Evolutionary conservation across 2,329 filamentous ascomycete genomes (phyloP).

Genomic region (Colletotrichum zoysiae): DNA sequence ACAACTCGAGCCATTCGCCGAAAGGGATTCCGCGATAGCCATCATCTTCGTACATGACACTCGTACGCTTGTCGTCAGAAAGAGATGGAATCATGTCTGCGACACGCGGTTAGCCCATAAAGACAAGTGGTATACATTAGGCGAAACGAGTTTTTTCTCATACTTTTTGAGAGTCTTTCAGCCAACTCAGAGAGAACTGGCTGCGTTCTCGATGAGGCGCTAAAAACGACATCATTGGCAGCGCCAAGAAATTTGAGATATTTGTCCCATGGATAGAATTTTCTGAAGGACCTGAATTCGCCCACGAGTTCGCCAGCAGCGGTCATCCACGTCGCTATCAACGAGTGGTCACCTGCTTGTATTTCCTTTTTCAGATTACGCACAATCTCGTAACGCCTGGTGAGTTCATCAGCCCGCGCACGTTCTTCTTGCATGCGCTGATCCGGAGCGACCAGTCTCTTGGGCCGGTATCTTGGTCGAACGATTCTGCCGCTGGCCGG

Average conservation of each 20-base stretch:
- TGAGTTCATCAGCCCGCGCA: conserved; percentile 54
- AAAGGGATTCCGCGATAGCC: conserved; percentile 84
- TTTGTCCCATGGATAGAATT: conserved; percentile 76
- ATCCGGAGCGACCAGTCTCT: conserved; percentile 59
- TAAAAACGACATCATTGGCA: conserved; percentile 42
- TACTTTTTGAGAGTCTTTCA: conserved; percentile 67
- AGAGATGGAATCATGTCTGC: conserved; percentile 51
- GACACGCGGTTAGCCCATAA: not conserved
- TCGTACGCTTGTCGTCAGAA: conserved; percentile 41
- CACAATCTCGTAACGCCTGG: conserved; percentile 59
- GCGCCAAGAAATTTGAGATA: conserved; percentile 70
- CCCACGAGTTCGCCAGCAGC: conserved; percentile 71
- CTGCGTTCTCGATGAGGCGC: conserved; percentile 38
- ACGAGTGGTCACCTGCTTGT: conserved; percentile 56
- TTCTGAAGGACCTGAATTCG: conserved; percentile 73
- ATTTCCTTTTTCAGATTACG: conserved; percentile 57
- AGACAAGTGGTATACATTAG: not conserved
- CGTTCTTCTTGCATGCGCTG: conserved; percentile 60
- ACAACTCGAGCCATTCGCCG: conserved; percentile 87
- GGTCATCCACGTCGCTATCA: conserved; percentile 67
- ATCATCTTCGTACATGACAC: conserved; percentile 53
- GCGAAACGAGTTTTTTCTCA: conserved; percentile 45
- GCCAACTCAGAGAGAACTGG: conserved; percentile 59
- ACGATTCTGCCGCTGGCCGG: conserved; percentile 48
- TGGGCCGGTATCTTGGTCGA: conserved; percentile 57